These are phyloP conservation scores for Solanum medicagineum DNA, from an alignment of 257 asterid species.

Conservation along the genomic window DNA sequence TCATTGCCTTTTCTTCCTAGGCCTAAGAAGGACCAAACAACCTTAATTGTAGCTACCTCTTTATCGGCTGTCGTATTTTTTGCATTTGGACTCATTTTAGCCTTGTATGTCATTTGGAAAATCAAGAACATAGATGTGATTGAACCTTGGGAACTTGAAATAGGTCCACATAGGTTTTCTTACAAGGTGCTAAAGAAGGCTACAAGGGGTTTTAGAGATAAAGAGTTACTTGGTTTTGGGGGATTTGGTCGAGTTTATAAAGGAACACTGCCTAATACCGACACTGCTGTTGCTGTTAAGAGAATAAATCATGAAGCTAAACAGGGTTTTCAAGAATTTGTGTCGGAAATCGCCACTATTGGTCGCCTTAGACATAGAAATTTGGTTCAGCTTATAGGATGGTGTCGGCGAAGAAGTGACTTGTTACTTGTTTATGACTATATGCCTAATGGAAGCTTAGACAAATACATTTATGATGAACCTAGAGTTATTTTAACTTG, in stretches of 20 bases:
- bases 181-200: conserved; percentile 53
- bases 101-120: conserved; percentile 17
- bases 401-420: conserved; percentile 45
- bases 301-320: conserved; percentile 36
- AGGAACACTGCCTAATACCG: conserved; percentile 36
- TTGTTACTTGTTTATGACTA: conserved; percentile 58
- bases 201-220: conserved; percentile 47
- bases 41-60: conserved; percentile 18
- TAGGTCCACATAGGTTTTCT: conserved; percentile 59
- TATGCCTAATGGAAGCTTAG: conserved; percentile 78
- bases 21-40: conserved; percentile 1
- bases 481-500: conserved; percentile 34
- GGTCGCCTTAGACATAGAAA: conserved; percentile 73
- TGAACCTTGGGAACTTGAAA: conserved; percentile 57
- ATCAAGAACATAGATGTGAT: conserved; percentile 39
- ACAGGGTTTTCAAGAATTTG: conserved; percentile 50
- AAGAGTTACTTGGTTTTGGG: conserved; percentile 58
- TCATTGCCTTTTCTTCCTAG: conserved; percentile 36
- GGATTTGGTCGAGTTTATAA: conserved; percentile 69
- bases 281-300: conserved; percentile 48
- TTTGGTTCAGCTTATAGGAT: conserved; percentile 46
- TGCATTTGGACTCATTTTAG: conserved; percentile 9
- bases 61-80: conserved; percentile 17
- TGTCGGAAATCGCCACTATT: conserved; percentile 39
- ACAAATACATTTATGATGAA: conserved; percentile 39